A percentile compares a stretch with the other conserved stretches of the same genome.
Evolutionary conservation across 2,329 filamentous ascomycete genomes (phyloP).

Genomic region (Diaporthe vexans): DNA sequence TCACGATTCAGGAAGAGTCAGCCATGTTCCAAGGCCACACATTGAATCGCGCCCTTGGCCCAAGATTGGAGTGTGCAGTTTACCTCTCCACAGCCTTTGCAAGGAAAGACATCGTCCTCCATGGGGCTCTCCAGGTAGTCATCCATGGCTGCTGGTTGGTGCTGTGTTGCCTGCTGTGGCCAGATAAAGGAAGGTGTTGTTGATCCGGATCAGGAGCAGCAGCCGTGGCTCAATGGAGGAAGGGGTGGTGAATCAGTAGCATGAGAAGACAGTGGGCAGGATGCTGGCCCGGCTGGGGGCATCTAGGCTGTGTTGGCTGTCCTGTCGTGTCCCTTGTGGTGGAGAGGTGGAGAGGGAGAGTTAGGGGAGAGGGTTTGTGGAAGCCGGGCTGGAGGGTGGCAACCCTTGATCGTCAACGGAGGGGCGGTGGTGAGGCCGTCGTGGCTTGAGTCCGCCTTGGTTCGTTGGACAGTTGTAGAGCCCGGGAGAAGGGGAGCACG

Average conservation of each 20-base stretch:
- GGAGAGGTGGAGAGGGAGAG: constrained; percentile 9
- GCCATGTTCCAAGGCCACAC: constrained; percentile 37
- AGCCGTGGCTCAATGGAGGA: constrained; percentile 22
- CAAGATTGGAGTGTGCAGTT: constrained; percentile 22
- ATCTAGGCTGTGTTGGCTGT: constrained; percentile 17
- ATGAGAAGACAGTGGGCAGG: constrained; percentile 31
- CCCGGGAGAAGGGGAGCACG: constrained; percentile 15
- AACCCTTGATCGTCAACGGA: constrained; percentile 7
- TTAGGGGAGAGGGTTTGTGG: not conserved
- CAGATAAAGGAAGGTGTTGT: not conserved
- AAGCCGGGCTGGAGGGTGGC: constrained; percentile 8
- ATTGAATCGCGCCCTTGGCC: constrained; percentile 48
- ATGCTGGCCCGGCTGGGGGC: constrained; percentile 25
- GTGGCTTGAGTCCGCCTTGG: not conserved
- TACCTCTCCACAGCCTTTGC: constrained; percentile 95
- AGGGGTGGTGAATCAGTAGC: constrained; percentile 28
- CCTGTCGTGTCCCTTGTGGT: not conserved
- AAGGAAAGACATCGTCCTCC: constrained; percentile 90
- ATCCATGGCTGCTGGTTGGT: constrained; percentile 65
- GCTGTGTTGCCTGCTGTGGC: constrained; percentile 45
- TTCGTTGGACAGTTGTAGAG: not conserved
- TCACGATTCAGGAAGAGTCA: constrained; percentile 26
- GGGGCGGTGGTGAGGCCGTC: constrained; percentile 19
- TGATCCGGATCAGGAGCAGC: constrained; percentile 22
- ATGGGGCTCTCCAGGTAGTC: constrained; percentile 75